Conservation (phyloP, 2,329 filamentous ascomycete species). For the Diaporthe citrichinensis region DNA sequence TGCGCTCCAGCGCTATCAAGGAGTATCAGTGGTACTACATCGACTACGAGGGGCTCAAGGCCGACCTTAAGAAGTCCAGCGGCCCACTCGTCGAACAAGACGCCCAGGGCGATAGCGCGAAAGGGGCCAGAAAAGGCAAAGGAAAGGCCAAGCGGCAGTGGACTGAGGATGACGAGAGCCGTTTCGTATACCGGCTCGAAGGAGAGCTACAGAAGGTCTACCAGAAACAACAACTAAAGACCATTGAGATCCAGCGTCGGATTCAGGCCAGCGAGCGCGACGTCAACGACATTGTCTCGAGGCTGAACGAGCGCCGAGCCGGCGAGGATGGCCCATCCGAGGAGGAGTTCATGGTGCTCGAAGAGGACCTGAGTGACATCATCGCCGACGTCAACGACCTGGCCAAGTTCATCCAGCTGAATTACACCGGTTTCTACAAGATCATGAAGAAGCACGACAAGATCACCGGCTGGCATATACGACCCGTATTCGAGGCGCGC, state of each 20-base stretch:
- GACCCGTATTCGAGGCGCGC: conserved; percentile 94
- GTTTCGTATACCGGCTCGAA: conserved; percentile 90
- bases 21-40: conserved; percentile 99
- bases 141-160: conserved; percentile 74
- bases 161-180: conserved; percentile 92
- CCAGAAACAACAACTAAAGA: conserved; percentile 97
- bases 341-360: conserved; percentile 93
- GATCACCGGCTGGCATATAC: conserved; percentile 92
- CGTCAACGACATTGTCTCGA: conserved; percentile 87
- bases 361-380: conserved; percentile 96
- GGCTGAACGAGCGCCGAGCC: conserved; percentile 75
- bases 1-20: conserved; percentile 94
- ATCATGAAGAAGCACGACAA: conserved; percentile 99
- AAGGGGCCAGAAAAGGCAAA: conserved; percentile 54
- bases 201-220: conserved; percentile 97
- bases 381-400: conserved; percentile 99
- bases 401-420: conserved; percentile 97
- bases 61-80: conserved; percentile 82
- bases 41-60: conserved; percentile 94
- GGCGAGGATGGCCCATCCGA: conserved; percentile 77
- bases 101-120: conserved; percentile 56
- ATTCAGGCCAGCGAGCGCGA: conserved; percentile 91
- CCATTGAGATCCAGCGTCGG: conserved; percentile 92
- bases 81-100: conserved; percentile 56
- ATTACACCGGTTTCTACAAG: conserved; percentile 99